Conservation (phyloP, 805 yeast genomes). For the Saccharomycopsis babjevae region DNA sequence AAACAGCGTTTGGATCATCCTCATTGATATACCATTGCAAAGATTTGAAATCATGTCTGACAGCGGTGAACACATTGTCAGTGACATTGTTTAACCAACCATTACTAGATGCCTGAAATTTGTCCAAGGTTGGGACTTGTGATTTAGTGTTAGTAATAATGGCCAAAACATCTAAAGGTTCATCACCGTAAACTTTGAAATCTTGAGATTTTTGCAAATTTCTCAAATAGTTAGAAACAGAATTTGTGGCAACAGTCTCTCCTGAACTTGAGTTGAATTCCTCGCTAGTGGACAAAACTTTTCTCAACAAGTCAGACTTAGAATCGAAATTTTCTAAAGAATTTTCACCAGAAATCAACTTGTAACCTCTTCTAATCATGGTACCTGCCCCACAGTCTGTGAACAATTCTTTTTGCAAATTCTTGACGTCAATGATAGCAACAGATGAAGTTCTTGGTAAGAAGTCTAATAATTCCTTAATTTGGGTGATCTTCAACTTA, state of each 20-base stretch:
- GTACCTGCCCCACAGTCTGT: constrained; percentile 99
- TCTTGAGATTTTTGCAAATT: constrained; percentile 37
- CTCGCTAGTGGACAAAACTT: constrained; percentile 67
- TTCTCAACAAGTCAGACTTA: constrained; percentile 59
- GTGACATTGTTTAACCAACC: constrained; percentile 98
- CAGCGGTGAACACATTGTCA: constrained; percentile 81
- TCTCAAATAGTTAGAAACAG: constrained; percentile 76
- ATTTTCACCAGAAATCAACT: constrained; percentile 55
- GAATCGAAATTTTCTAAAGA: constrained; percentile 53
- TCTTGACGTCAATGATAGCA: constrained; percentile 91
- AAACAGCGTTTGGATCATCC: constrained; percentile 79
- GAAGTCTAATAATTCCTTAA: constrained; percentile 85
- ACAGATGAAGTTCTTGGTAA: constrained; percentile 96
- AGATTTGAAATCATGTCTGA: constrained; percentile 60
- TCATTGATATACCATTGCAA: constrained; percentile 87
- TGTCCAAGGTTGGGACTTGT: constrained; percentile 61
- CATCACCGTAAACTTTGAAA: constrained; percentile 76
- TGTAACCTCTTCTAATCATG: constrained; percentile 93
- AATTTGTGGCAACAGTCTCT: constrained; percentile 37
- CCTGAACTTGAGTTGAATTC: constrained; percentile 41
- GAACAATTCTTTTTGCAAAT: constrained; percentile 91
- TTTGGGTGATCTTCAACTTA: constrained; percentile 91
- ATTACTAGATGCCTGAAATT: constrained; percentile 73
- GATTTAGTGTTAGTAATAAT: constrained; percentile 47
- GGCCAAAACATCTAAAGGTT: constrained; percentile 89